phyloP scores from a whole-genome alignment of 208 protist genomes.

The Leishmania tropica region DNA sequence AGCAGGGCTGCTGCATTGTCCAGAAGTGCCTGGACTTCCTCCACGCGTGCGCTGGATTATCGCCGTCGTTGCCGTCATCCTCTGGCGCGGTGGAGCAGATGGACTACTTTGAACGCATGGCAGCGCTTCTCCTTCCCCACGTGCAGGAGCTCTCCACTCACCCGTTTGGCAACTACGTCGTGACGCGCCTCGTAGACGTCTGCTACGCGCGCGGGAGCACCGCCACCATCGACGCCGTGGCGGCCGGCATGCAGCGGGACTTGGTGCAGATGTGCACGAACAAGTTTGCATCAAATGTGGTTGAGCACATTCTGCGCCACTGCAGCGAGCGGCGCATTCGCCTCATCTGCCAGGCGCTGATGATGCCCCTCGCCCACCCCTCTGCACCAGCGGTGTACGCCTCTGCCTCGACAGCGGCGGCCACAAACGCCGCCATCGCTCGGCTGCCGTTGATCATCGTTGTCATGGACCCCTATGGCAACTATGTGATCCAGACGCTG shows the following conservation, averaged over 20 bases:
- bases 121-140: constrained; percentile 66
- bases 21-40: constrained; percentile 94
- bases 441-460: constrained; percentile 61
- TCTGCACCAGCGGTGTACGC: neutral
- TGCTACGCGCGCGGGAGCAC: constrained; percentile 54
- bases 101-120: constrained; percentile 40
- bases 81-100: neutral
- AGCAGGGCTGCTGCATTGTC: constrained; percentile 92
- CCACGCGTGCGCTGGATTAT: constrained; percentile 20
- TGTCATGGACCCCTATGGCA: constrained; percentile 94
- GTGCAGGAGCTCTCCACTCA: constrained; percentile 82
- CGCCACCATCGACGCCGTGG: constrained; percentile 49
- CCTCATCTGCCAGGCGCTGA: constrained; percentile 48
- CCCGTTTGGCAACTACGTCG: constrained; percentile 97
- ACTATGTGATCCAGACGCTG: constrained; percentile 98
- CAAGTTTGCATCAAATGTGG: constrained; percentile 97
- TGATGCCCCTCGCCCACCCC: constrained; percentile 10
- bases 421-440: constrained; percentile 6
- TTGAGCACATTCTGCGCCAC: constrained; percentile 94
- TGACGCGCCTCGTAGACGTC: constrained; percentile 92
- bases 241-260: constrained; percentile 30
- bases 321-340: constrained; percentile 49
- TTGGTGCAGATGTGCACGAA: constrained; percentile 83
- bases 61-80: neutral
- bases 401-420: neutral